Evolutionary conservation across 192 early-diverging fungal genomes (phyloP).

Genomic region (Chytriomyces sp.): DNA sequence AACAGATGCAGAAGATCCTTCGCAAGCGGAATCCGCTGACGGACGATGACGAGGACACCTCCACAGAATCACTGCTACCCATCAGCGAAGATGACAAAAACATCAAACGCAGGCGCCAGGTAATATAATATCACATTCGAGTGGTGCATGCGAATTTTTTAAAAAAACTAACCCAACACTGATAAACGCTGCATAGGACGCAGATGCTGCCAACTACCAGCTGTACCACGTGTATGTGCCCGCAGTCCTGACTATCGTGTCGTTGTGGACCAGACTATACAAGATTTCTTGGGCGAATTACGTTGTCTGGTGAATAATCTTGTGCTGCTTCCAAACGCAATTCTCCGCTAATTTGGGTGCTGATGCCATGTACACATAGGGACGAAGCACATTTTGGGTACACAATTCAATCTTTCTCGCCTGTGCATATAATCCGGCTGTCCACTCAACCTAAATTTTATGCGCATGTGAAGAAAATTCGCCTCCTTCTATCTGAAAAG

Average conservation of each 20-base stretch:
- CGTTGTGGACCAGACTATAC: slow-evolving; percentile 57
- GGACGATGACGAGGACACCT: neutral
- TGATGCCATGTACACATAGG: slow-evolving; percentile 36
- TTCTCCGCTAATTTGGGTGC: neutral
- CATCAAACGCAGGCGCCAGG: slow-evolving; percentile 25
- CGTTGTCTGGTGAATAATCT: slow-evolving; percentile 51
- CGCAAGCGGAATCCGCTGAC: slow-evolving; percentile 9
- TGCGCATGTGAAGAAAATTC: slow-evolving; percentile 65
- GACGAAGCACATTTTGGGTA: slow-evolving; percentile 71
- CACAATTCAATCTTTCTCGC: neutral
- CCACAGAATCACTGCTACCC: neutral
- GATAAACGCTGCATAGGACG: slow-evolving; percentile 6
- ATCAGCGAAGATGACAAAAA: slow-evolving; percentile 25
- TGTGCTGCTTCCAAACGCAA: neutral
- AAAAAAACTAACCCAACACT: neutral
- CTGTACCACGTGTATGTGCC: slow-evolving; percentile 32
- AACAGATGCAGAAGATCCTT: slow-evolving; percentile 17
- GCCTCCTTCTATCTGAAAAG: slow-evolving; percentile 90
- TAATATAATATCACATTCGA: neutral
- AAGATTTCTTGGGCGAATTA: slow-evolving; percentile 55
- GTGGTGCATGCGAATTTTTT: neutral
- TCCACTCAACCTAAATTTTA: neutral
- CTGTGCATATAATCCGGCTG: neutral
- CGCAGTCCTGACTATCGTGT: slow-evolving; percentile 35
- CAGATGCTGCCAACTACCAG: neutral